These are phyloP conservation scores for Entophlyctis luteolus DNA, from an alignment of 192 early-diverging fungal species.

Conservation along the genomic window DNA sequence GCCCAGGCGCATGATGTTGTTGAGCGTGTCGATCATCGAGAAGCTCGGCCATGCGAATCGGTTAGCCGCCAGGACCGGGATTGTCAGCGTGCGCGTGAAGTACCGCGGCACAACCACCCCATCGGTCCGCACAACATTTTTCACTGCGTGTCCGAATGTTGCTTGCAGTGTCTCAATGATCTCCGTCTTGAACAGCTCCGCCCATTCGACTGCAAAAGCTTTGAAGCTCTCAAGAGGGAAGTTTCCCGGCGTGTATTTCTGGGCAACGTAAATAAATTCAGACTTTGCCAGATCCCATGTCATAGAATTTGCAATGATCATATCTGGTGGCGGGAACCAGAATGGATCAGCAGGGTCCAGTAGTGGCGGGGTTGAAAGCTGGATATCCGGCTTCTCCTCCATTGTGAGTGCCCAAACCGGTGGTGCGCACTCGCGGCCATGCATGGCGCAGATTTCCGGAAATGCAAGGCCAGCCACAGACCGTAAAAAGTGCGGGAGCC, in stretches of 20 bases:
- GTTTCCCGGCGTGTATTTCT: too few relatives aligned
- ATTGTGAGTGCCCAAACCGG: neutral
- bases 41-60: neutral
- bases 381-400: neutral
- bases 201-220: neutral
- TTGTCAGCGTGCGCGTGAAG: neutral
- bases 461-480: neutral
- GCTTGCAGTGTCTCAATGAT: neutral
- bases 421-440: neutral
- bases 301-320: neutral
- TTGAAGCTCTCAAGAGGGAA: neutral
- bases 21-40: neutral
- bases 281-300: neutral
- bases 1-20: neutral
- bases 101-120: neutral
- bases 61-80: neutral
- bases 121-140: too few relatives aligned
- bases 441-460: neutral
- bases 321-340: slow-evolving; percentile 1
- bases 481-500: neutral
- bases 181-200: neutral
- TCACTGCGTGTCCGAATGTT: neutral
- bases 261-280: neutral
- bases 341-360: neutral
- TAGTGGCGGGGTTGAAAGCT: neutral